Base-by-base conservation (phyloP, 1,284 basidiomycete species). In the Vanrija pseudolonga region DNA sequence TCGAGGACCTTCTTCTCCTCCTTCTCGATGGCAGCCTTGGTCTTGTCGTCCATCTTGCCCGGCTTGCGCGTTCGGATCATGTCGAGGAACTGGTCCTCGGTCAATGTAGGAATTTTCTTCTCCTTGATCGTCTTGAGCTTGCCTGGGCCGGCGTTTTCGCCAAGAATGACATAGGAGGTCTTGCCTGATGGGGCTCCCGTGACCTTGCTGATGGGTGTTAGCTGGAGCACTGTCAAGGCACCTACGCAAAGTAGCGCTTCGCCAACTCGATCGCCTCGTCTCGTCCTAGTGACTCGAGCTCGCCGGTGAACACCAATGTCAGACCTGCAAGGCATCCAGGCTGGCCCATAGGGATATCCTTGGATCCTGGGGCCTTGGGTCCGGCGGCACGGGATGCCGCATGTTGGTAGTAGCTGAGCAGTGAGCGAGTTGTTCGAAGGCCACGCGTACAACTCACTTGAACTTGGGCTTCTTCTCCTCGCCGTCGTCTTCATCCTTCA, bases 221-320 rank as follows among this genome's bases (percentile, higher is more conserved):
- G 47, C 5, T n/a, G 19, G 4, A 9, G 12, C 14, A 7, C 3
- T 32, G 38, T n/a, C 8, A 1, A 40, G 39, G 8, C 39, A 20
- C 28, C 14, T 54, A 90, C 90, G 86, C 95, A 61, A 92, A 91
- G 70, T 87, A 94, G 6, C 93, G 88, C 75, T 98, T 98, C 0
- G 88, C 94, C 3, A 97, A 77, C 62, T 95, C 90, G 38, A 81
- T 70, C 0, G 90, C 89, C 65, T 97, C 92, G 6, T 98, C 92
- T 32, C 95, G 83, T 2, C 89, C 85, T 55, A 98, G 84, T 53
- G 87, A 89, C 44, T 82, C 83, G 45, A 98, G 78, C 67, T 98
- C 94, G 12, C 95, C 96, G 0, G 93, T 96, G 64, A 99, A 99
- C 22, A 99, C 96, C 64, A 98, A 88, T 0, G 91, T 83, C 22